phyloP scores from a whole-genome alignment of 768 basidiomycete species.

The Coprinellus micaceus region DNA sequence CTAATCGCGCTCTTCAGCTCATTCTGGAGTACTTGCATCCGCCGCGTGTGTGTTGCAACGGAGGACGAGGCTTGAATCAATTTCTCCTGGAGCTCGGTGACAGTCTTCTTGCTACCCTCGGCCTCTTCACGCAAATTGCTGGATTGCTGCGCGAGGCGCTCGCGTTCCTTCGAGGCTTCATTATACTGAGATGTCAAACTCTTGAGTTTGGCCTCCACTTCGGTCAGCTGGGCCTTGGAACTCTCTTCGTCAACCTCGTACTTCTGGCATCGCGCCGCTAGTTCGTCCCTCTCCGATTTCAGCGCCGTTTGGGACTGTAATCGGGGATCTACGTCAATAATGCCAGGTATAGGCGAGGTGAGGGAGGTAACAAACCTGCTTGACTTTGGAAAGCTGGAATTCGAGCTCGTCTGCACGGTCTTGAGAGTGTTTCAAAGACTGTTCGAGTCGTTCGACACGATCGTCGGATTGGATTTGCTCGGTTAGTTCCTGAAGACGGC shows the following conservation, averaged over 20 bases:
- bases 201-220: constrained; percentile 39
- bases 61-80: constrained; percentile 54
- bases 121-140: constrained; percentile 46
- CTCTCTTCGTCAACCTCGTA: constrained; percentile 42
- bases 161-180: constrained; percentile 42
- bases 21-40: constrained; percentile 57
- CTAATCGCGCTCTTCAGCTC: constrained; percentile 62
- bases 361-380: constrained; percentile 50
- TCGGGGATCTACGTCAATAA: constrained; percentile 4
- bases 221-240: constrained; percentile 45
- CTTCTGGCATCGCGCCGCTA: constrained; percentile 45
- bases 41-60: constrained; percentile 48
- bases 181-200: constrained; percentile 41
- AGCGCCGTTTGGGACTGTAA: constrained; percentile 56
- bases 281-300: constrained; percentile 57
- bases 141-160: constrained; percentile 47
- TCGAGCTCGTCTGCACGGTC: constrained; percentile 82
- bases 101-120: constrained; percentile 40
- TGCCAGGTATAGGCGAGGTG: neutral
- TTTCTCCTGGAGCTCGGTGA: constrained; percentile 56
- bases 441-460: constrained; percentile 69
- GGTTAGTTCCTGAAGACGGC: constrained; percentile 66
- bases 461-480: constrained; percentile 85
- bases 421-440: constrained; percentile 71
- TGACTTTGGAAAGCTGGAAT: constrained; percentile 74